Evolutionary conservation across 345 rosid genomes (phyloP), one percentile per base, ranked within the genome.

Genomic region (Stellera chamaejasme): DNA sequence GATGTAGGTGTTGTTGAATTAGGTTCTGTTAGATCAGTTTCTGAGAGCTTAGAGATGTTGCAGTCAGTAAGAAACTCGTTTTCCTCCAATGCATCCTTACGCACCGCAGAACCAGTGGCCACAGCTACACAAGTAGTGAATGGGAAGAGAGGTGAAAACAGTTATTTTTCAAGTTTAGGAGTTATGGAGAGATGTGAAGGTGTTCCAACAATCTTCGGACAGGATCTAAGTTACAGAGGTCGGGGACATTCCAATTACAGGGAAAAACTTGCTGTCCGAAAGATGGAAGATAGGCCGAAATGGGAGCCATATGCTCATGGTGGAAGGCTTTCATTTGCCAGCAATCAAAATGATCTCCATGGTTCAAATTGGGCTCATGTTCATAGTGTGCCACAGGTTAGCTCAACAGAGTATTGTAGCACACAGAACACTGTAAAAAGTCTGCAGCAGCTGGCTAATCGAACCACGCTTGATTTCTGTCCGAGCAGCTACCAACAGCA

Each of bases 1-100:
- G 96, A 89, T 67, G 66, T 68, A 42, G 99, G 99, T 58, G 97
- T 93, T 66, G 83, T 93, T 50, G 99, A 93, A 73, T 72, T 93
- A 67, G 99, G 99, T 46, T 93, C 99, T 0, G 95, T 93, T 63
- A 78, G 88, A 74, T 77, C 81, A 50, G 65, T 89, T 13, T 79
- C 84, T 13, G 99, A 89, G 58, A 81, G 79, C 69, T n/a, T 76
- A 16, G 85, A 68, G 28, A 41, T 82, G 70, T 72, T 89, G 68
- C 84, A 74, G 56, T 71, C 73, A 10, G 56, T 87, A 67, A 83
- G 75, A 59, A 58, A 64, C 16, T 62, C 66, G 50, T 93, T 93
- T 68, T 80, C 81, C 2, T 56, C 83, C 12, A 71, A 68, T 54
- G 60, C 59, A 25, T 50, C 88, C 1, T 32, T 61, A 56, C 36